Evolutionary conservation across 768 basidiomycete genomes (phyloP).

Genomic region (Leccinum boreale): DNA sequence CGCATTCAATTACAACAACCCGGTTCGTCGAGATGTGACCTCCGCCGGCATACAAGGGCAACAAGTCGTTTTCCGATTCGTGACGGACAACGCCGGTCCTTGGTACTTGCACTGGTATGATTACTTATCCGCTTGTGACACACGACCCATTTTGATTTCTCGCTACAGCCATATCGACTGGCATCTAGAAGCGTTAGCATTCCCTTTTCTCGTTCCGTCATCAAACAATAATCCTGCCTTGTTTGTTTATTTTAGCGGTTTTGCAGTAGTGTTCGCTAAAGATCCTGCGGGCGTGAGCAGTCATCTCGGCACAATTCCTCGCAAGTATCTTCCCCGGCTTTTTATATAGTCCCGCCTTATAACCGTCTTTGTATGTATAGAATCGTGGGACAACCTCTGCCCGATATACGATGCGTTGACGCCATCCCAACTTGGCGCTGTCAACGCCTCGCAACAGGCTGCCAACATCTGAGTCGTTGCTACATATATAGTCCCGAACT

Average conservation of each 20-base stretch:
- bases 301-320: conserved; percentile 15
- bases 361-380: conserved; percentile 11
- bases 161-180: conserved; percentile 27
- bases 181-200: conserved; percentile 25
- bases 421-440: conserved; percentile 19
- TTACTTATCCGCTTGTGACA: background rate
- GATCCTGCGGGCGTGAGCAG: conserved; percentile 14
- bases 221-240: background rate
- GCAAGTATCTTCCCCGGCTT: conserved; percentile 3
- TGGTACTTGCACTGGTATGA: conserved; percentile 45
- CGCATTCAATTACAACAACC: conserved; percentile 34
- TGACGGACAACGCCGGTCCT: conserved; percentile 62
- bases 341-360: background rate
- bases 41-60: conserved; percentile 31
- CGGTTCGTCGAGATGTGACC: conserved; percentile 33
- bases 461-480: conserved; percentile 13
- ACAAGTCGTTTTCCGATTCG: conserved; percentile 51
- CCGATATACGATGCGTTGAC: conserved; percentile 19
- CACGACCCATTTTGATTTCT: background rate
- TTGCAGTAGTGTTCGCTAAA: conserved; percentile 27
- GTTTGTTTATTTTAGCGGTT: conserved; percentile 16
- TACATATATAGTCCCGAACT: conserved; percentile 11
- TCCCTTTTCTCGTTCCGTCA: background rate
- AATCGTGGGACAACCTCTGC: conserved; percentile 25
- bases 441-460: conserved; percentile 14